Base-by-base conservation (phyloP, 139 green algal species). In the Tetradesmus lagerheimii region DNA sequence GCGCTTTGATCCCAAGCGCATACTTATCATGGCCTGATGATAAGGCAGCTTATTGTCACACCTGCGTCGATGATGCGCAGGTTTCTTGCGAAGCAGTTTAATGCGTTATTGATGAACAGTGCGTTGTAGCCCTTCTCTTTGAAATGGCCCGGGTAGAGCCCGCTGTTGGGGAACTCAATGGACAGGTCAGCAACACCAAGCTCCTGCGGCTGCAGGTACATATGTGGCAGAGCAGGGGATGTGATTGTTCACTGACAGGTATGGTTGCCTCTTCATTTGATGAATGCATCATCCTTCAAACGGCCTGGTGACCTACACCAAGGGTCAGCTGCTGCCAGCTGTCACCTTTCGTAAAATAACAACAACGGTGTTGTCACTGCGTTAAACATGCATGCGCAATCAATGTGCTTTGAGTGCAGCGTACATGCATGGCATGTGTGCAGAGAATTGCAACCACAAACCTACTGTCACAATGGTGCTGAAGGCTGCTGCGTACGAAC, bases 111-210 rank as follows among this genome's bases (percentile, higher is more conserved):
- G 16, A 80, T 43, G 71, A 80, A 80, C 71, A 80, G 31, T 1
- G 71, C 71, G 34, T 80, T 80, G 71, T 80, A 80, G 71, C 71
- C 71, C 31, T 80, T 39, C 34, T 80, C 71, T 43, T 80, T 80
- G 71, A 80, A 80, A 14, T 80, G 71, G 11, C 71, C 71, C 71
- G 31, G 31, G 71, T 80, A 80, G 25, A 14, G 11, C 20, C 31
- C 31, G 25, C 71, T 39, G 25, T 37, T 37, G 71, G 71, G 20
- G 1, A 80, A 80, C 71, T 80, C 71, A 37, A 80, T 39, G 14
- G 71, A 43, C 31, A 80, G 71, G 71, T 80, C 71, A 29, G 31
- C 71, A 23, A 80, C 34, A 80, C 71, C 71, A 16, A 80, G 31
- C 31, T 80, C 71, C 34, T 80, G 71, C 11, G 71, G 39, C 71